Evolutionary conservation across 352 stramenopile genomes (phyloP).

Genomic region (Phytophthora ramorum): DNA sequence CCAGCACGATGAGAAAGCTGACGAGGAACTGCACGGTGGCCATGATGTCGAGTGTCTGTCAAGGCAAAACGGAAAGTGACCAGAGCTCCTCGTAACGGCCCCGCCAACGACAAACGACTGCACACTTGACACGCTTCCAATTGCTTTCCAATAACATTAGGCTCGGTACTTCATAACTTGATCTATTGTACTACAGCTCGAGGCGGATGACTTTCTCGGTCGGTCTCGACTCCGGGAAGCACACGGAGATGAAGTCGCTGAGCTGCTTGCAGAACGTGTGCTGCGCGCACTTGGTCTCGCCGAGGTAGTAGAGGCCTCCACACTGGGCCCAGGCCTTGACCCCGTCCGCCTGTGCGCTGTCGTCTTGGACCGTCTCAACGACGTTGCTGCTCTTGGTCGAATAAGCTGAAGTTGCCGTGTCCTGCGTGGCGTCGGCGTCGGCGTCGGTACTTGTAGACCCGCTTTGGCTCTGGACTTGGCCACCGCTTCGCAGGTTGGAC

Average conservation of each 20-base stretch:
- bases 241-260: constrained; percentile 43
- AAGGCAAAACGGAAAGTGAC: constrained; percentile 18
- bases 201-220: constrained; percentile 37
- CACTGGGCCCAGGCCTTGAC: constrained; percentile 38
- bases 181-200: constrained; percentile 27
- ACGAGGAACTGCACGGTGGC: constrained; percentile 10
- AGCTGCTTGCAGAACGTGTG: constrained; percentile 39
- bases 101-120: background rate
- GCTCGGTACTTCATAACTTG: constrained; percentile 27
- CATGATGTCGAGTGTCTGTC: constrained; percentile 1
- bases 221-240: constrained; percentile 36
- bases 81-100: background rate
- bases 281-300: constrained; percentile 31
- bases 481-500: constrained; percentile 17
- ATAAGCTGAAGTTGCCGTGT: constrained; percentile 13
- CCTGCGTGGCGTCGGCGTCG: constrained; percentile 16
- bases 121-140: too few relatives aligned
- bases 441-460: constrained; percentile 3
- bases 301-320: constrained; percentile 36
- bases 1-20: background rate
- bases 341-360: constrained; percentile 6
- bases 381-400: constrained; percentile 5
- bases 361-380: constrained; percentile 8
- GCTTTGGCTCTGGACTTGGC: background rate
- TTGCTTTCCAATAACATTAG: constrained; percentile 39